phyloP scores from a whole-genome alignment of 768 basidiomycete species.

The Sporobolomyces pararoseus region DNA sequence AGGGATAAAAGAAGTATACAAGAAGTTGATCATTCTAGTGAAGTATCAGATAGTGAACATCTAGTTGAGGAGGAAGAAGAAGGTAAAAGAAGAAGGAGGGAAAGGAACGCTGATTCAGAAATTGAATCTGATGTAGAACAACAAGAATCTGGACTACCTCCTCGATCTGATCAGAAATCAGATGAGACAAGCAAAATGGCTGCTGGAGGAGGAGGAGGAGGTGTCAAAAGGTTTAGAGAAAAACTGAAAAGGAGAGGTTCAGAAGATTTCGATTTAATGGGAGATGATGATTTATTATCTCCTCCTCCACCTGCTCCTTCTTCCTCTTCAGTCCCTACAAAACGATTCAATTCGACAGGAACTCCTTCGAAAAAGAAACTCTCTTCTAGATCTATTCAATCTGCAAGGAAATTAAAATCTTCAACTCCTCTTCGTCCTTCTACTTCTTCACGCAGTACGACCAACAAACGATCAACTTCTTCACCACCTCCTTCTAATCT shows the following conservation, averaged over 20 bases:
- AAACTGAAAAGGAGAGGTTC: background rate
- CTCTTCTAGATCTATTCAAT: background rate
- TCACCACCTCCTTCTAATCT: background rate
- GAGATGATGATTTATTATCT: conserved; percentile 22
- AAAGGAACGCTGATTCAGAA: conserved; percentile 34
- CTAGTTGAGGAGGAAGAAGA: background rate
- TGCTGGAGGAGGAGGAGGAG: background rate
- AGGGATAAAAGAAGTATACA: conserved; percentile 25
- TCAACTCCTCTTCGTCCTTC: background rate
- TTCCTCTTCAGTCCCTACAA: too few species aligned
- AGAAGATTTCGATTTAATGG: conserved; percentile 35
- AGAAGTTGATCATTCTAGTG: conserved; percentile 7
- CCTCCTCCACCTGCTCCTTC: conserved; percentile 11
- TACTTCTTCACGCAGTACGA: too few species aligned
- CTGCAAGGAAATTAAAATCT: conserved; percentile 4
- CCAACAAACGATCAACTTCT: too few species aligned
- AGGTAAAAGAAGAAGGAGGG: background rate
- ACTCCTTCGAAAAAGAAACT: conserved; percentile 17
- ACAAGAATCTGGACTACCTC: too few species aligned
- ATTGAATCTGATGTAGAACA: background rate
- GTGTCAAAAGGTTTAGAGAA: conserved; percentile 23
- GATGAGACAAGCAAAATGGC: background rate
- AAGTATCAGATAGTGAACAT: background rate
- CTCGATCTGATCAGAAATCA: too few species aligned
- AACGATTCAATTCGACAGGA: background rate